A percentile compares a stretch with the other conserved stretches of the same genome.
Conservation (phyloP, 2,329 filamentous ascomycete genomes). For the Aspergillus awamori region DNA sequence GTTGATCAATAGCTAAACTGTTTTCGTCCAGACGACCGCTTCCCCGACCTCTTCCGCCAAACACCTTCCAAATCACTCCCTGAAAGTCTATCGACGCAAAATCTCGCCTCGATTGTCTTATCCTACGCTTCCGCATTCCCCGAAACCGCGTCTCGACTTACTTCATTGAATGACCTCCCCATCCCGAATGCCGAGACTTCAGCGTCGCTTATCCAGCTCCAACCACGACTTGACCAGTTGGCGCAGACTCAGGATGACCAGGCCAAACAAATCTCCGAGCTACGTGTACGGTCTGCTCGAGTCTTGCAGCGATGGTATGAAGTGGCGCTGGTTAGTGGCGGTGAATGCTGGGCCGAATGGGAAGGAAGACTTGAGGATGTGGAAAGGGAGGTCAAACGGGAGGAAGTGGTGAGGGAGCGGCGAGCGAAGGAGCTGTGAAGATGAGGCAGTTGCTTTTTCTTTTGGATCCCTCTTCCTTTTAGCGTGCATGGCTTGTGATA, state of each 20-base stretch:
- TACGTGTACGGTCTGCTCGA: slow-evolving; percentile 48
- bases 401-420: slow-evolving; percentile 60
- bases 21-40: slow-evolving; percentile 39
- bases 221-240: slow-evolving; percentile 45
- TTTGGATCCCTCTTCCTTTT: background rate
- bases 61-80: slow-evolving; percentile 37
- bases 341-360: slow-evolving; percentile 70
- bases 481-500: background rate
- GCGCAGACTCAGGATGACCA: slow-evolving; percentile 43
- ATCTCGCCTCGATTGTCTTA: slow-evolving; percentile 46
- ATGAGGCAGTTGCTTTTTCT: background rate
- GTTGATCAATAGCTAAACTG: slow-evolving; percentile 9
- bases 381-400: slow-evolving; percentile 67
- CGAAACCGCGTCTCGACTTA: slow-evolving; percentile 51
- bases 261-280: slow-evolving; percentile 42
- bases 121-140: slow-evolving; percentile 51
- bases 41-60: slow-evolving; percentile 46
- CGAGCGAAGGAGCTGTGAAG: slow-evolving; percentile 49
- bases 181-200: slow-evolving; percentile 48
- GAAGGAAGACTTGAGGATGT: slow-evolving; percentile 68
- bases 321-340: slow-evolving; percentile 67
- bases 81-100: slow-evolving; percentile 39
- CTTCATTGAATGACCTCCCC: slow-evolving; percentile 52
- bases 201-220: slow-evolving; percentile 45
- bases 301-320: slow-evolving; percentile 74